Base-by-base conservation (phyloP, 2,329 filamentous ascomycete species). In the Cladophialophora bantiana region DNA sequence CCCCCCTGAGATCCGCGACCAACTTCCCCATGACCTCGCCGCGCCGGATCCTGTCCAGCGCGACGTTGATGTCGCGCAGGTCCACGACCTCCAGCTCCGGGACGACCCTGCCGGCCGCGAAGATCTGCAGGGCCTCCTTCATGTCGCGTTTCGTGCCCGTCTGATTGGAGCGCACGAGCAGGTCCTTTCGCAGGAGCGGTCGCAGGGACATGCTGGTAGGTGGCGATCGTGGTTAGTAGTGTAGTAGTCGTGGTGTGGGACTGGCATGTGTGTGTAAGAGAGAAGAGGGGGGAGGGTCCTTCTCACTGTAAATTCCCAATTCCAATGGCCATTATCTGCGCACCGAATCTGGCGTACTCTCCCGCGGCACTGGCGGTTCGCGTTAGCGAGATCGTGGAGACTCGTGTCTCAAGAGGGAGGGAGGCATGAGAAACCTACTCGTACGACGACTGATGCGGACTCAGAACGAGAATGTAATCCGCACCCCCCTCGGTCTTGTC, bases 281-380 rank as follows among this genome's bases (percentile, higher is more conserved):
- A 26, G 18, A n/a, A 4, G 31, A 15, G 3, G 20, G n/a, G 26
- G 36, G 20, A 45, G 18, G 38, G 15, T 18, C 15, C 10, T 35
- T 20, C 20, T 31, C 62, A 65, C 63, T 40, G 45, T 4, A 52
- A 26, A 38, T 65, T 65, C 1, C 63, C 63, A 15, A 65, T 65
- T 3, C 63, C 63, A 38, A 65, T 56, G 26, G 63, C 63, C 63
- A 65, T 65, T 15, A 65, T 65, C 63, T 65, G 55, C 5, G 63
- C 63, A 13, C 52, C 48, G 50, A 65, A 65, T 6, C 26, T 42
- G 32, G 63, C 63, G 26, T 65, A 65, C 36, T 61, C 45, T 13
- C 63, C 63, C 10, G 57, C 63, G 15, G 63, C 56, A 60, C 63
- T 65, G 57, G 18, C 10, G 26, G 10, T 15, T 31, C 35, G 3